Evolutionary conservation across 2,329 filamentous ascomycete species (phyloP).

Genomic region (Colletotrichum lupini): DNA sequence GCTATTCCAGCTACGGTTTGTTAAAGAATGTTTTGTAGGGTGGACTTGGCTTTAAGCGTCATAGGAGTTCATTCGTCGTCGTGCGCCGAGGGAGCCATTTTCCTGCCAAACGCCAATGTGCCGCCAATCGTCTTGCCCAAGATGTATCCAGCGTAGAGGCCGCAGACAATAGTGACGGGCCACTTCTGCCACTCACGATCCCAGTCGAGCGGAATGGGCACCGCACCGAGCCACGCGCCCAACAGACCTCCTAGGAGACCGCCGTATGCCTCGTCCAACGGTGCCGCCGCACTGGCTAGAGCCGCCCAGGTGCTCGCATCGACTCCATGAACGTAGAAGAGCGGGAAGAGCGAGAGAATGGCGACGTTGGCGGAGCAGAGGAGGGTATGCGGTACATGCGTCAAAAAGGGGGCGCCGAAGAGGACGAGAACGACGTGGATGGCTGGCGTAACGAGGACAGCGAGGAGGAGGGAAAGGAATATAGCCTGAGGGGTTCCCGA

Average conservation of each 20-base stretch:
- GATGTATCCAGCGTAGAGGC: slow-evolving; percentile 82
- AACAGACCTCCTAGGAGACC: slow-evolving; percentile 80
- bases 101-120: slow-evolving; percentile 58
- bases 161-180: slow-evolving; percentile 90
- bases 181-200: slow-evolving; percentile 99
- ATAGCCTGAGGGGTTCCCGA: slow-evolving; percentile 48
- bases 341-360: slow-evolving; percentile 79
- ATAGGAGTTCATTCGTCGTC: slow-evolving; percentile 11
- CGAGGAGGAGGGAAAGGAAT: slow-evolving; percentile 65
- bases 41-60: background rate
- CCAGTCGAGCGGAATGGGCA: slow-evolving; percentile 97
- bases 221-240: slow-evolving; percentile 92
- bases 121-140: slow-evolving; percentile 74
- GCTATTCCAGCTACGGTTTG: background rate
- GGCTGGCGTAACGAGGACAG: slow-evolving; percentile 75
- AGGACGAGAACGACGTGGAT: slow-evolving; percentile 77
- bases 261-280: slow-evolving; percentile 87
- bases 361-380: slow-evolving; percentile 86
- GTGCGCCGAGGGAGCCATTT: slow-evolving; percentile 43
- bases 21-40: background rate
- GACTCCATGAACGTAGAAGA: slow-evolving; percentile 88
- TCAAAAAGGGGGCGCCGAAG: slow-evolving; percentile 90
- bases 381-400: slow-evolving; percentile 81
- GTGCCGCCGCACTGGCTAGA: slow-evolving; percentile 73
- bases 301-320: slow-evolving; percentile 77